Conservation (phyloP, 116 monocot species). For the Phalaenopsis hybrid region DNA sequence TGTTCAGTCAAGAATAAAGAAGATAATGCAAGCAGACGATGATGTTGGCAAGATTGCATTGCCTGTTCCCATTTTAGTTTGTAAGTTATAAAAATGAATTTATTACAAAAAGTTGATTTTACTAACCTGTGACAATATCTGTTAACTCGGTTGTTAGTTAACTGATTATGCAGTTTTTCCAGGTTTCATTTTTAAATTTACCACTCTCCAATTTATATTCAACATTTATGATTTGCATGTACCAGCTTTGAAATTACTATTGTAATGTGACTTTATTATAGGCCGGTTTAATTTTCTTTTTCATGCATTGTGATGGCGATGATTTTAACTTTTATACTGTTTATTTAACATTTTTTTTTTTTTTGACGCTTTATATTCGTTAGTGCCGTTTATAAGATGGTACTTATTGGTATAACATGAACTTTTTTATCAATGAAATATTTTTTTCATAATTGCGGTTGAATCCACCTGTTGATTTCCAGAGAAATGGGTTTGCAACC, state of each 20-base stretch:
- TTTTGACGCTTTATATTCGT: not conserved
- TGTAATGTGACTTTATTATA: not conserved
- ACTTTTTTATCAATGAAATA: not conserved
- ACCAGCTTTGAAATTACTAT: not conserved
- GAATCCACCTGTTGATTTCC: not conserved
- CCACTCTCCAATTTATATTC: not conserved
- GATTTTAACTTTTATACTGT: not conserved
- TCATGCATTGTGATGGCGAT: not conserved
- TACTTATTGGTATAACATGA: not conserved
- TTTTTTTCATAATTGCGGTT: not conserved
- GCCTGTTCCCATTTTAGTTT: constrained; percentile 95
- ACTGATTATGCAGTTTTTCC: not conserved
- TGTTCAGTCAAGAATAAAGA: constrained; percentile 84
- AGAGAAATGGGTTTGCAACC: too few species aligned
- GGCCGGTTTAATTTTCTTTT: not conserved
- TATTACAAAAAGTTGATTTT: not conserved
- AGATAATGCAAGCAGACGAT: constrained; percentile 99
- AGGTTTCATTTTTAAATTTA: not conserved
- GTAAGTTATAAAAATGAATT: constrained; percentile 41
- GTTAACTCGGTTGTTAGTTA: not conserved
- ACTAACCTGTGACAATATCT: not conserved
- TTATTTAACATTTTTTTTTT: not conserved
- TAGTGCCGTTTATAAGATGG: not conserved
- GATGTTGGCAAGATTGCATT: constrained; percentile 95
- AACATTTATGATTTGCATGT: too few species aligned